Evolutionary conservation across 768 basidiomycete genomes (phyloP).

Genomic region (Suillus sp.): DNA sequence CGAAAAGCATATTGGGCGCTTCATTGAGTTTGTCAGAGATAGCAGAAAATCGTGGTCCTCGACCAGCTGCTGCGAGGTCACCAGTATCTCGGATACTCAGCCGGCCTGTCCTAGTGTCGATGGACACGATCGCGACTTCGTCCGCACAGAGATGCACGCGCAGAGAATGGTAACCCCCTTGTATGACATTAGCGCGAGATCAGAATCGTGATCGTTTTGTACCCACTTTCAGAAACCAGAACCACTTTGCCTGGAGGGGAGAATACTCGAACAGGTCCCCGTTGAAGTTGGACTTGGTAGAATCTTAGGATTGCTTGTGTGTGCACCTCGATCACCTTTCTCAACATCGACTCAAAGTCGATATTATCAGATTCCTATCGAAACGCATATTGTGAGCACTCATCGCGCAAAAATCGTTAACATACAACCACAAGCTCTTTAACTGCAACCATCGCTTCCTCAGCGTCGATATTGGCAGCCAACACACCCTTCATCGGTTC

Average conservation of each 20-base stretch:
- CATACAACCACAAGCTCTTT: conserved; percentile 60
- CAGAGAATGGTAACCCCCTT: conserved; percentile 60
- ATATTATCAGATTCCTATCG: conserved; percentile 64
- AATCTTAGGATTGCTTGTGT: conserved; percentile 59
- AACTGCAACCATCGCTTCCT: conserved; percentile 44
- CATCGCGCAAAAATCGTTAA: conserved; percentile 11
- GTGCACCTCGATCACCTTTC: conserved; percentile 65
- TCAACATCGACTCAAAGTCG: conserved; percentile 73
- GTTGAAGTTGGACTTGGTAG: conserved; percentile 57
- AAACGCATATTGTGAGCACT: not conserved
- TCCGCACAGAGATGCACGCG: conserved; percentile 74
- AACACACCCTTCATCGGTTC: conserved; percentile 69
- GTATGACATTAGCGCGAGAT: conserved; percentile 11
- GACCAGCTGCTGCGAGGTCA: conserved; percentile 72
- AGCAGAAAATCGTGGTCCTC: conserved; percentile 63
- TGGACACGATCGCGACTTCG: conserved; percentile 72
- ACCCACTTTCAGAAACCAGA: conserved; percentile 57
- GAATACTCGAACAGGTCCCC: conserved; percentile 57
- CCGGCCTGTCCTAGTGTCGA: conserved; percentile 80
- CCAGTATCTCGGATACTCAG: conserved; percentile 81
- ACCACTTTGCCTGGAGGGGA: conserved; percentile 60
- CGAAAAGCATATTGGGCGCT: conserved; percentile 59
- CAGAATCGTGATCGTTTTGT: not conserved
- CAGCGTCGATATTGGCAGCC: conserved; percentile 55
- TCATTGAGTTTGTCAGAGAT: conserved; percentile 70